Evolutionary conservation across 345 rosid genomes (phyloP), one percentile per base, ranked within the genome.

Genomic region (Ailanthus altissimus): DNA sequence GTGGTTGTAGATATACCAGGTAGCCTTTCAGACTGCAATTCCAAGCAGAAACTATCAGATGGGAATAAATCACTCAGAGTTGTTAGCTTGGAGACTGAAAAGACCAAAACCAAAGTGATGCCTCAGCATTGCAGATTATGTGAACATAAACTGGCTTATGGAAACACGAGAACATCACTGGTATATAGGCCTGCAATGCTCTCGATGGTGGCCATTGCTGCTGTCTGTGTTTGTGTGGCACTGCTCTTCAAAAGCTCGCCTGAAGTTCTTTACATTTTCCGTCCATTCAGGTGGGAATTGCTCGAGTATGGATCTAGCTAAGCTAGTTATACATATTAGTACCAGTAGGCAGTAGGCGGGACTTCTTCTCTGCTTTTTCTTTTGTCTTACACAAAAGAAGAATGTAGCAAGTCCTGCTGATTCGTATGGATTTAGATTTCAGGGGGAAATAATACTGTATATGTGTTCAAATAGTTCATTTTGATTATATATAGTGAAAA

Each of bases 231-330:
- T 6, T 89, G 92, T 14, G 92, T 86, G 50, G 93, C 93, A 0
- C 86, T 91, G 75, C 80, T 89, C 73, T 91, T 91, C 86, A 91
- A 88, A 81, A 88, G 92, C 77, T 85, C 82, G 8, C 93, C 96
- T 0, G 87, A 89, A 72, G 92, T 91, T 1, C 75, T 76, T 43
- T 80, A 81, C 11, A 78, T 81, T 12, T 81, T 87, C 79, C 78
- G 72, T 45, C 96, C 96, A 7, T 91, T 91, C 89, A 84, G 89
- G 88, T 91, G 96, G 93, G 92, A 91, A 61, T 23, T 65, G 65
- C 78, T 91, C 54, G 72, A 84, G 73, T 91, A 80, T 53, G 96
- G 92, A 36, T 74, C 92, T 43, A 87, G 81, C 73, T 91, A 81
- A 86, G 59, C 72, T 51, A 59, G 67, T 78, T 73, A 25, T 42